Evolutionary conservation across 495 filamentous ascomycete species (phyloP).

Genomic region (Staphylotrichum longicolle): DNA sequence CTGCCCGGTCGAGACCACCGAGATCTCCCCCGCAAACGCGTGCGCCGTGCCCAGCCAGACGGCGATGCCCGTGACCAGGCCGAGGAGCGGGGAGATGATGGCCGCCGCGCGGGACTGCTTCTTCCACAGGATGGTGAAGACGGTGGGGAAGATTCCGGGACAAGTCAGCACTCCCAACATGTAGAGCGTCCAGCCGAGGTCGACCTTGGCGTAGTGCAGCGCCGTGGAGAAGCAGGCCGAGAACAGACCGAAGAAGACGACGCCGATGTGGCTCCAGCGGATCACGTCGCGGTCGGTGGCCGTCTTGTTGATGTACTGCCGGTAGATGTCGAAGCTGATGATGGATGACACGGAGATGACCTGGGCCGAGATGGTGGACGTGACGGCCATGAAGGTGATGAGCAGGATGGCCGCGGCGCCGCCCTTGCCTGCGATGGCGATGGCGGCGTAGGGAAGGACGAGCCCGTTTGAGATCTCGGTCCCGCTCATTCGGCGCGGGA

Average conservation of each 20-base stretch:
- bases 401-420: slow-evolving; percentile 1
- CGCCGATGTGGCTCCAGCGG: slow-evolving; percentile 9
- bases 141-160: background rate
- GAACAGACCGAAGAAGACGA: slow-evolving; percentile 5
- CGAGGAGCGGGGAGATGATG: background rate
- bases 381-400: slow-evolving; percentile 9
- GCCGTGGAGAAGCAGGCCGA: slow-evolving; percentile 7
- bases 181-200: slow-evolving; percentile 7
- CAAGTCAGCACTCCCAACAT: slow-evolving; percentile 3
- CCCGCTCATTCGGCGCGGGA: slow-evolving; percentile 1
- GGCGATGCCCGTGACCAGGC: slow-evolving; percentile 2
- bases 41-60: slow-evolving; percentile 6
- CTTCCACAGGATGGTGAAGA: slow-evolving; percentile 6
- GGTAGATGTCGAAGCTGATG: slow-evolving; percentile 11
- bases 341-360: slow-evolving; percentile 7
- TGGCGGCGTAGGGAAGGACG: slow-evolving; percentile 5
- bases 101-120: background rate
- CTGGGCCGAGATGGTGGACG: slow-evolving; percentile 3
- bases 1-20: background rate
- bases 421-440: slow-evolving; percentile 2
- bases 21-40: background rate
- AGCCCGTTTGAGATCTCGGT: slow-evolving; percentile 3
- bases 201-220: slow-evolving; percentile 6
- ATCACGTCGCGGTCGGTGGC: slow-evolving; percentile 2
- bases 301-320: slow-evolving; percentile 1